Conservation (phyloP, 2,329 filamentous ascomycete species). For the Diplodia mutila region DNA sequence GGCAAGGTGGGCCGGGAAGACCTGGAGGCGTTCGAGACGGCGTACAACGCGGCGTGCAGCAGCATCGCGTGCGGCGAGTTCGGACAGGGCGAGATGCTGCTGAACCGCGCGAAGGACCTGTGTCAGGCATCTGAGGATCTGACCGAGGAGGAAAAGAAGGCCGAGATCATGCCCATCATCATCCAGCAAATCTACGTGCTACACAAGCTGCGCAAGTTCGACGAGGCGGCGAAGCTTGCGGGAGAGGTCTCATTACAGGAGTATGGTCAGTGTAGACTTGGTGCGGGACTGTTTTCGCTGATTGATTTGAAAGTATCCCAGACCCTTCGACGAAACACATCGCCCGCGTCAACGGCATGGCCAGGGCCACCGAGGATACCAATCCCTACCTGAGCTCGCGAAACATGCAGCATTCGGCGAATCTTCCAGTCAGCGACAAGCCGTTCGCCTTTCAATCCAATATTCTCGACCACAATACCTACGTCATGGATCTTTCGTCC, state of each 20-base stretch:
- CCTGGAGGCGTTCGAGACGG: slow-evolving; percentile 76
- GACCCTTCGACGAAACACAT: slow-evolving; percentile 70
- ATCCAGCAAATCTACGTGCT: slow-evolving; percentile 77
- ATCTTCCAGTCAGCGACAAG: slow-evolving; percentile 61
- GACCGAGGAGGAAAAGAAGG: slow-evolving; percentile 71
- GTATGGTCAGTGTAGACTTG: slow-evolving; percentile 50
- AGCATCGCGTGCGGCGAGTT: slow-evolving; percentile 72
- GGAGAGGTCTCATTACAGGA: slow-evolving; percentile 63
- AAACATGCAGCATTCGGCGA: slow-evolving; percentile 54
- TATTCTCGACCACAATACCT: slow-evolving; percentile 64
- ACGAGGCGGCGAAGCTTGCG: slow-evolving; percentile 67
- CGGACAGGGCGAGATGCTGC: slow-evolving; percentile 64
- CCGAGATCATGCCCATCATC: slow-evolving; percentile 74
- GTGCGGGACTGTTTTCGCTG: slow-evolving; percentile 1
- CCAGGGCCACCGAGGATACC: slow-evolving; percentile 48
- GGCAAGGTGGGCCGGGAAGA: slow-evolving; percentile 61
- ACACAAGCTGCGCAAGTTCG: slow-evolving; percentile 65
- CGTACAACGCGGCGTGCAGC: slow-evolving; percentile 78
- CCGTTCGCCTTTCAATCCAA: slow-evolving; percentile 73
- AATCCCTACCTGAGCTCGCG: slow-evolving; percentile 74
- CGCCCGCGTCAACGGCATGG: slow-evolving; percentile 67
- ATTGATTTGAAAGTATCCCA: slow-evolving; percentile 55
- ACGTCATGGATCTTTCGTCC: slow-evolving; percentile 66
- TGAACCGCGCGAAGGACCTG: slow-evolving; percentile 70
- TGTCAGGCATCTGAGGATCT: slow-evolving; percentile 76